A percentile compares a stretch with the other conserved stretches of the same genome.
Conservation (phyloP, 495 filamentous ascomycete genomes). For the Aspergillus steynii region DNA sequence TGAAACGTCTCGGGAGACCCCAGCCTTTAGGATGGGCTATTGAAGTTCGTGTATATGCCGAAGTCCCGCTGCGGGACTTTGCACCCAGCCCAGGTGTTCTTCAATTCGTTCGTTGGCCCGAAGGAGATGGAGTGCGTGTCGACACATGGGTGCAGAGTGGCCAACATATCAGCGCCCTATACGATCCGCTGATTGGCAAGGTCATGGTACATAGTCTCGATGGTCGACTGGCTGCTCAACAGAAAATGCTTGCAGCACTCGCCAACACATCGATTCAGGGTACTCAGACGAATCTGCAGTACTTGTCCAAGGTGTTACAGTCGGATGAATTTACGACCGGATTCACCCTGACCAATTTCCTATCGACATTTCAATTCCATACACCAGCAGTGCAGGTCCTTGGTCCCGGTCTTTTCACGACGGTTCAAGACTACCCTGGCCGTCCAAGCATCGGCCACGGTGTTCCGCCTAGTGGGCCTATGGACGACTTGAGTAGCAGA, state of each 20-base stretch:
- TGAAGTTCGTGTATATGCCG: constrained; percentile 61
- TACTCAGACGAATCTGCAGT: constrained; percentile 56
- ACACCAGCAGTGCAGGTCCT: constrained; percentile 56
- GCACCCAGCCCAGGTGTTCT: constrained; percentile 57
- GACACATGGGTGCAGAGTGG: constrained; percentile 63
- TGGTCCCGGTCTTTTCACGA: constrained; percentile 52
- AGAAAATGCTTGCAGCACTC: too few species aligned
- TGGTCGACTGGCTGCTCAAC: constrained; percentile 37
- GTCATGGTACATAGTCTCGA: constrained; percentile 47
- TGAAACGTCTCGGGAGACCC: constrained; percentile 23
- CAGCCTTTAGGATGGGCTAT: constrained; percentile 49
- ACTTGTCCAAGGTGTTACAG: constrained; percentile 45
- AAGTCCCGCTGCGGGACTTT: constrained; percentile 56
- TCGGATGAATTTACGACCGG: constrained; percentile 43
- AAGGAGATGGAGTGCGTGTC: constrained; percentile 43
- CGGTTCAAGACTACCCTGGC: constrained; percentile 58
- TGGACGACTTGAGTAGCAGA: constrained; percentile 53
- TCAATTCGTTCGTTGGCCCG: constrained; percentile 51
- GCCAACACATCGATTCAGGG: constrained; percentile 52
- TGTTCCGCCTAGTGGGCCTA: constrained; percentile 50
- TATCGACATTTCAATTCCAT: constrained; percentile 48
- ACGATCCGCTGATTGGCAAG: constrained; percentile 62
- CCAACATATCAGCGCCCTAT: constrained; percentile 52
- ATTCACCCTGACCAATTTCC: constrained; percentile 52
- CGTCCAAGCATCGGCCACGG: constrained; percentile 51